These are phyloP conservation scores for Chenopodium suecicum DNA, from an alignment of 148 eudicot genomes.

Conservation along the genomic window DNA sequence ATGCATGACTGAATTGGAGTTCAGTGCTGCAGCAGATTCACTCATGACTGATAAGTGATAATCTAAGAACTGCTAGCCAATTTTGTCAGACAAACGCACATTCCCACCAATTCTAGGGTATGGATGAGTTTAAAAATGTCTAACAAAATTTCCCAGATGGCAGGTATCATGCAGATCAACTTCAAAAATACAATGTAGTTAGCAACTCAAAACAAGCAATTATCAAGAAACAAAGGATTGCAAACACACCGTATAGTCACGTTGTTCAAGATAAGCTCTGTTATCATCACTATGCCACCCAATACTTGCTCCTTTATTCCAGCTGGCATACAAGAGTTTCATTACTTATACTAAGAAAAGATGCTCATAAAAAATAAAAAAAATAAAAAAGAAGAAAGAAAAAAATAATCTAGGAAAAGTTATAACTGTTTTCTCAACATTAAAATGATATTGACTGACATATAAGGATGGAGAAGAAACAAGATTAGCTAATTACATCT, in stretches of 20 bases:
- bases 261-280: slow-evolving; percentile 85
- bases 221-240: background rate
- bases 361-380: too few species aligned
- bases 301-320: slow-evolving; percentile 94
- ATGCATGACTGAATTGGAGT: background rate
- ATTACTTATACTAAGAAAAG: background rate
- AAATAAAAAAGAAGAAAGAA: too few species aligned
- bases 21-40: background rate
- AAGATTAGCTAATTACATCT: background rate
- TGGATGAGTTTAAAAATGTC: background rate
- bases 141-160: background rate
- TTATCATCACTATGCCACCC: slow-evolving; percentile 99
- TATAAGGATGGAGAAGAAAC: background rate
- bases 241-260: slow-evolving; percentile 76
- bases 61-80: background rate
- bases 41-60: background rate
- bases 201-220: background rate
- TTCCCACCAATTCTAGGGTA: background rate
- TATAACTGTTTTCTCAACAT: background rate
- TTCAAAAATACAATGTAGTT: background rate
- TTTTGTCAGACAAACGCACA: background rate
- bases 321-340: slow-evolving; percentile 43
- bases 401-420: background rate
- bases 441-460: background rate
- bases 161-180: background rate